A percentile compares a stretch with the other conserved stretches of the same genome.
Conservation (phyloP, 371 early-diverging fungal species). For the Mortierella sp. region DNA sequence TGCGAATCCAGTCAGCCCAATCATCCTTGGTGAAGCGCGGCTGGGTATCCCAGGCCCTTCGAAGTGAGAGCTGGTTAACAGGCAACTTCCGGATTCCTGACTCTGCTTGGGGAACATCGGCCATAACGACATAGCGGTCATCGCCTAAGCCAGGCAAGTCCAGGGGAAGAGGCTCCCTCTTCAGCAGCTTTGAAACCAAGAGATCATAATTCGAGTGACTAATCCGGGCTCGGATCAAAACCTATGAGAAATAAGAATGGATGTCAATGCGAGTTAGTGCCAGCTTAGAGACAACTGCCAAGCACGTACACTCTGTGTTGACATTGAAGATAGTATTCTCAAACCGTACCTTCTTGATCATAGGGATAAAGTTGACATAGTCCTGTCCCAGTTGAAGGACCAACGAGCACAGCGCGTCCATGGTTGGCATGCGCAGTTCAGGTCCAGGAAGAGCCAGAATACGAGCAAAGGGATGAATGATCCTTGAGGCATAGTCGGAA, state of each 20-base stretch:
- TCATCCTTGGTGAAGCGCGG: constrained; percentile 94
- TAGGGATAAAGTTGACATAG: constrained; percentile 92
- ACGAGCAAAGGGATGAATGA: constrained; percentile 92
- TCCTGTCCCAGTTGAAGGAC: constrained; percentile 91
- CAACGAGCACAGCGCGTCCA: constrained; percentile 89
- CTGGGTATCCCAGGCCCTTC: constrained; percentile 94
- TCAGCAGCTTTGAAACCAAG: constrained; percentile 80
- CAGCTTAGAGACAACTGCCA: too few relatives aligned
- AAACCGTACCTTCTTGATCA: constrained; percentile 79
- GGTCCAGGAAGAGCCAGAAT: constrained; percentile 72
- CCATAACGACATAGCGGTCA: constrained; percentile 55
- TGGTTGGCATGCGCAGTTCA: constrained; percentile 78
- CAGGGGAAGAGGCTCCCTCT: constrained; percentile 77
- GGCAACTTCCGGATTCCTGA: constrained; percentile 75
- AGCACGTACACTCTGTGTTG: neutral
- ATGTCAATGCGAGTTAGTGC: neutral
- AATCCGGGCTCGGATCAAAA: constrained; percentile 75
- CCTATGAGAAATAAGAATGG: constrained; percentile 50
- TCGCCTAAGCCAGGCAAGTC: constrained; percentile 68
- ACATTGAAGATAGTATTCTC: neutral
- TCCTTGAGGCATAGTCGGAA: constrained; percentile 91
- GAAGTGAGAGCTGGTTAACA: constrained; percentile 90
- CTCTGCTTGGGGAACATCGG: constrained; percentile 58
- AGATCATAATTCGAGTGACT: constrained; percentile 79
- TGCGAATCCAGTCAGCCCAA: constrained; percentile 97